Conservation (phyloP, 2,329 filamentous ascomycete species). For the Pestalotiopsis fici region DNA sequence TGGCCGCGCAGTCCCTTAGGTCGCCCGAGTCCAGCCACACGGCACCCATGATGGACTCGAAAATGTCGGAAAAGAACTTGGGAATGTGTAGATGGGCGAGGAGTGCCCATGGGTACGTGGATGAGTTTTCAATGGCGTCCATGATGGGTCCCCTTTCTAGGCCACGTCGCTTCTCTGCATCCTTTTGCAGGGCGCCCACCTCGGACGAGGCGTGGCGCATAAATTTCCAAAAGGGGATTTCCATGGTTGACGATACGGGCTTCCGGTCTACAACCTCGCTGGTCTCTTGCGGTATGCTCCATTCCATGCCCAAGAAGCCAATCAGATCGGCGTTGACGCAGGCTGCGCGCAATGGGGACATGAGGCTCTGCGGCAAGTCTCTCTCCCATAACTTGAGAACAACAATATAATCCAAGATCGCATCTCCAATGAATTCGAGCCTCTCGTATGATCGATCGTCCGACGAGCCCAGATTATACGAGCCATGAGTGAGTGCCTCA, state of each 20-base stretch:
- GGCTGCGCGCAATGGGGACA: slow-evolving; percentile 76
- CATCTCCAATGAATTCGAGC: slow-evolving; percentile 86
- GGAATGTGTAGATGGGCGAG: slow-evolving; percentile 65
- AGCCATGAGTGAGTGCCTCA: slow-evolving; percentile 81
- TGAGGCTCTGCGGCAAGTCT: slow-evolving; percentile 51
- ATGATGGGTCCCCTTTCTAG: slow-evolving; percentile 50
- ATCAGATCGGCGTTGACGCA: slow-evolving; percentile 82
- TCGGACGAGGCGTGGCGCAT: slow-evolving; percentile 59
- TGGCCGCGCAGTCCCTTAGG: slow-evolving; percentile 55
- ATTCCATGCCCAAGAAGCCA: slow-evolving; percentile 72
- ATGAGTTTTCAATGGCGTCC: slow-evolving; percentile 47
- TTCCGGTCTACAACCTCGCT: slow-evolving; percentile 25
- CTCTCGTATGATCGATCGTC: slow-evolving; percentile 60
- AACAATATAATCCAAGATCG: slow-evolving; percentile 78
- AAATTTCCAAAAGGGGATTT: slow-evolving; percentile 66
- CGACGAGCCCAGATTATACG: slow-evolving; percentile 43
- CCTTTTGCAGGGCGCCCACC: slow-evolving; percentile 47
- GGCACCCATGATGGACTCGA: slow-evolving; percentile 80
- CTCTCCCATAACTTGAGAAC: slow-evolving; percentile 60
- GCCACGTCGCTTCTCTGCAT: slow-evolving; percentile 45
- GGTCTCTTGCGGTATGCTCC: slow-evolving; percentile 34
- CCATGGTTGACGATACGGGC: slow-evolving; percentile 21
- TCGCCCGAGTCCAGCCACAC: slow-evolving; percentile 79
- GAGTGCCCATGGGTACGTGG: slow-evolving; percentile 74
- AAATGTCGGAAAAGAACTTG: slow-evolving; percentile 82